These are phyloP conservation scores for Fusarium tuaranense DNA, from an alignment of 2,329 filamentous ascomycete species.

Conservation along the genomic window DNA sequence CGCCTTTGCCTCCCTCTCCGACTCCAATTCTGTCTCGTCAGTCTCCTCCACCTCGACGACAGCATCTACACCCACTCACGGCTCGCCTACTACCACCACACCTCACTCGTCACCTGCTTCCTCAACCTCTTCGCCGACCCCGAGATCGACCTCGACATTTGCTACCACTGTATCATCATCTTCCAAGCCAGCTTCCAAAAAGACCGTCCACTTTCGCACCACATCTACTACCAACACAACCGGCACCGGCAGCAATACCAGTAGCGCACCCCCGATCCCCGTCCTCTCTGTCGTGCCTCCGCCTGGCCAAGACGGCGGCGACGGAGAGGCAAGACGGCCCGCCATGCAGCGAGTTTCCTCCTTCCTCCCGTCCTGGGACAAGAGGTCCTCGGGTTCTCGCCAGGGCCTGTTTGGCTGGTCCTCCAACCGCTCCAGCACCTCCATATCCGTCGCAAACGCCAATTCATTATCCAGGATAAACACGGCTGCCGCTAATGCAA, in stretches of 20 bases:
- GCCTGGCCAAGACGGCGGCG: constrained; percentile 48
- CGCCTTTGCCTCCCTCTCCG: constrained; percentile 34
- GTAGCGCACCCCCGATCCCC: constrained; percentile 49
- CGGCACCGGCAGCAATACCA: constrained; percentile 28
- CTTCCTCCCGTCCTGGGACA: constrained; percentile 60
- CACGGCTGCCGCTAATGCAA: constrained; percentile 49
- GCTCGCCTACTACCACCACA: constrained; percentile 30
- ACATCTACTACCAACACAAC: constrained; percentile 25
- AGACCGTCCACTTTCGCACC: constrained; percentile 32
- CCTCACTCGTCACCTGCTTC: constrained; percentile 35
- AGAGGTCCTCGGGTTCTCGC: constrained; percentile 52
- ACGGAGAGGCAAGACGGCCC: constrained; percentile 51
- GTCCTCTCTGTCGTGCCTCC: constrained; percentile 49
- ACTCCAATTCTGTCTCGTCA: constrained; percentile 37
- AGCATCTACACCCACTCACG: constrained; percentile 32
- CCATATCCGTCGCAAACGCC: constrained; percentile 31
- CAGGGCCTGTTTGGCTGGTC: constrained; percentile 58
- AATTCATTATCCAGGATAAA: constrained; percentile 50
- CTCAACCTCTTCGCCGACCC: constrained; percentile 36
- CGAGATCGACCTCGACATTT: constrained; percentile 36
- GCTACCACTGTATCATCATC: constrained; percentile 25
- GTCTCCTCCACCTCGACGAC: constrained; percentile 33
- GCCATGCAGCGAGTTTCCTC: constrained; percentile 59
- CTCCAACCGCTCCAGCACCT: constrained; percentile 59
- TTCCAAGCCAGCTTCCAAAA: constrained; percentile 21